Evolutionary conservation across 768 basidiomycete genomes (phyloP), one percentile per base, ranked within the genome.

Genomic region (Hypholoma sublateritium): DNA sequence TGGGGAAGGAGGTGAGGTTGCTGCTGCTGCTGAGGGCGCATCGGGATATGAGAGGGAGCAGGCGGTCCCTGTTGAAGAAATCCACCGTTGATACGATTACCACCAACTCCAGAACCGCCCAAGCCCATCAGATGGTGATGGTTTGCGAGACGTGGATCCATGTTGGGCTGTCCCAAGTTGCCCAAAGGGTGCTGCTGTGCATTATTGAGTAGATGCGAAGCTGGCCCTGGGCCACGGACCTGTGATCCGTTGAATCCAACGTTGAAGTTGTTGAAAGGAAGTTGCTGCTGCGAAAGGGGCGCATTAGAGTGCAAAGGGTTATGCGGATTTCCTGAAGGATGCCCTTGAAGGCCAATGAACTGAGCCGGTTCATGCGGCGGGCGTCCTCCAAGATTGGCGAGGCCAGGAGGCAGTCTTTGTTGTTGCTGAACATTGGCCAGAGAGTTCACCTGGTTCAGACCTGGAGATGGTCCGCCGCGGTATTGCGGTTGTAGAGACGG

Each of bases 351-450:
- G 25, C 83, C 80, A 24, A 82, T 65, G 63, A 86, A 87, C 62
- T 89, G 90, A 8, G 79, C 78, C 19, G 88, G 83, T 50, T 92
- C 91, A 61, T 91, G 89, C 2, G 90, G 90, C 21, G 89, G 90
- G 6, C 91, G 85, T 42, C 83, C 89, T 25, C 91, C 91, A 17
- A 93, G 80, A 64, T 91, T 91, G 12, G 91, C 90, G 37, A 93
- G 75, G 32, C 90, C 91, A 14, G 89, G 89, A 12, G 91, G 91
- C 34, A 93, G 72, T 42, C 89, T 82, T 65, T 88, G 87, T 55
- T 79, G 78, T 58, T 76, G 77, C 39, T 74, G 72, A 13, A 70
- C 67, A 34, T 74, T 74, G 39, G 78, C 73, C 41, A 82, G 66
- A 21, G 79, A 68, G 60, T 74, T 81, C 49, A 76, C 79, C 48